Conservation (phyloP, 148 eudicot species). For the Rhododendron simsii region DNA sequence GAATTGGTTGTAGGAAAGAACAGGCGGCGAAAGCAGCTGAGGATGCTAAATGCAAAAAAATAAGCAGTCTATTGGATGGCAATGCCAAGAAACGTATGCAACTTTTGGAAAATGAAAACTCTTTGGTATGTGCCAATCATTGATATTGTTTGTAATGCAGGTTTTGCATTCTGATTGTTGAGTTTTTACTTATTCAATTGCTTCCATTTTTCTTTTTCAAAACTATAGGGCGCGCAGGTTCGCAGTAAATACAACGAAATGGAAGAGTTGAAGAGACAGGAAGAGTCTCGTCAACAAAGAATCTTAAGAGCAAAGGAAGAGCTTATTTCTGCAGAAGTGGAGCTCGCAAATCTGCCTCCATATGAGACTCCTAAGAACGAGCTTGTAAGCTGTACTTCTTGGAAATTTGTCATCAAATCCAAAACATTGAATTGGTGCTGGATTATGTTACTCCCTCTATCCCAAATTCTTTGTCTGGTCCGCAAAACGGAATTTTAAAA, state of each 20-base stretch:
- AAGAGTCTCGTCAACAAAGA: constrained; percentile 68
- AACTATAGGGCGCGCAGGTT: constrained; percentile 51
- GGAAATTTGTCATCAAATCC: no score
- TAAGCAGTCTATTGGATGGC: constrained; percentile 31
- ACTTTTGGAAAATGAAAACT: constrained; percentile 52
- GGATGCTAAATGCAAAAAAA: constrained; percentile 45
- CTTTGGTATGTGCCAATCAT: constrained; percentile 44
- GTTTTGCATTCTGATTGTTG: not conserved
- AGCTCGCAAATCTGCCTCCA: constrained; percentile 60
- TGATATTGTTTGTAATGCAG: constrained; percentile 14
- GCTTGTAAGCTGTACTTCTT: constrained; percentile 43
- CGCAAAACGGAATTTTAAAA: no score
- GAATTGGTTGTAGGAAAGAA: constrained; percentile 48
- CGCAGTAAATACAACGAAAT: constrained; percentile 63
- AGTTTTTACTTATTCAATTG: constrained; percentile 7
- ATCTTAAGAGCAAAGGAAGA: constrained; percentile 57
- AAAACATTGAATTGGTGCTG: no score
- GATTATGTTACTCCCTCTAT: no score
- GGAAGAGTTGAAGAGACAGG: constrained; percentile 64
- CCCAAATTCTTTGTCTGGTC: no score
- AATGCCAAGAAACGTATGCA: constrained; percentile 48
- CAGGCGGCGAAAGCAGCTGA: constrained; percentile 42
- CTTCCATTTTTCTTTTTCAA: constrained; percentile 6
- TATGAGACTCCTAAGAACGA: constrained; percentile 66
- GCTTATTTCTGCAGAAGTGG: constrained; percentile 61